Evolutionary conservation across 2,329 filamentous ascomycete genomes (phyloP).

Genomic region (Kalmusia sp.): DNA sequence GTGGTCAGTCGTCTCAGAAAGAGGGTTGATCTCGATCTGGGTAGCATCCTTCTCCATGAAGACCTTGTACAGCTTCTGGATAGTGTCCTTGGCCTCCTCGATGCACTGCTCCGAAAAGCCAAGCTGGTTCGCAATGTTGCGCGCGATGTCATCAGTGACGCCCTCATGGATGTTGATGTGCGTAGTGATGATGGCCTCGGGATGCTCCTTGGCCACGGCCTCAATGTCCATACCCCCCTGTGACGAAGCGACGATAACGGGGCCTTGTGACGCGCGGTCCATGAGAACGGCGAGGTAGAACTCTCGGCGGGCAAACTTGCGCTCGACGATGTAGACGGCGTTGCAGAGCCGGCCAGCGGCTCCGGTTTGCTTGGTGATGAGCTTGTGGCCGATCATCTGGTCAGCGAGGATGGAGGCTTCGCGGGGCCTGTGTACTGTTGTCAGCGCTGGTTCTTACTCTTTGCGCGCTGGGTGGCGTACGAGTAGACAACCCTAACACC

Average conservation of each 20-base stretch:
- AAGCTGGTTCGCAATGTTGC: constrained; percentile 86
- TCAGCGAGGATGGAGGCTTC: constrained; percentile 96
- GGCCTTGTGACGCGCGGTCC: constrained; percentile 89
- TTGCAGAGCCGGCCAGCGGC: constrained; percentile 92
- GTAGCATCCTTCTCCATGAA: constrained; percentile 99
- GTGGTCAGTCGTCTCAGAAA: constrained; percentile 98
- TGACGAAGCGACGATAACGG: constrained; percentile 96
- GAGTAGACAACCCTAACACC: constrained; percentile 99
- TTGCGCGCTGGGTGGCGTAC: constrained; percentile 51
- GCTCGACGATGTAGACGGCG: constrained; percentile 98
- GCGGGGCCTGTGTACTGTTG: constrained; percentile 66
- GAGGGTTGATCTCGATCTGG: constrained; percentile 99
- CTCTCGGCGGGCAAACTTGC: constrained; percentile 98
- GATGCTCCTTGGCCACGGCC: constrained; percentile 96
- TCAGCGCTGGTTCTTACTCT: constrained; percentile 15
- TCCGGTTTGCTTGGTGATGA: constrained; percentile 99
- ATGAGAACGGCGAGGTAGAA: constrained; percentile 99
- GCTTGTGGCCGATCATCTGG: constrained; percentile 99
- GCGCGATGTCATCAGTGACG: constrained; percentile 94
- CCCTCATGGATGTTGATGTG: constrained; percentile 92
- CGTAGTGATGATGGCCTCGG: constrained; percentile 93
- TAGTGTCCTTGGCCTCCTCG: constrained; percentile 91
- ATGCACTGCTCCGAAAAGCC: constrained; percentile 98
- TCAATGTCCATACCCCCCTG: constrained; percentile 99
- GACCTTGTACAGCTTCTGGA: constrained; percentile 98